A percentile compares a stretch with the other conserved stretches of the same genome.
These are phyloP conservation scores for Coemansia erecta DNA, from an alignment of 192 early-diverging fungal genomes.

Conservation along the genomic window DNA sequence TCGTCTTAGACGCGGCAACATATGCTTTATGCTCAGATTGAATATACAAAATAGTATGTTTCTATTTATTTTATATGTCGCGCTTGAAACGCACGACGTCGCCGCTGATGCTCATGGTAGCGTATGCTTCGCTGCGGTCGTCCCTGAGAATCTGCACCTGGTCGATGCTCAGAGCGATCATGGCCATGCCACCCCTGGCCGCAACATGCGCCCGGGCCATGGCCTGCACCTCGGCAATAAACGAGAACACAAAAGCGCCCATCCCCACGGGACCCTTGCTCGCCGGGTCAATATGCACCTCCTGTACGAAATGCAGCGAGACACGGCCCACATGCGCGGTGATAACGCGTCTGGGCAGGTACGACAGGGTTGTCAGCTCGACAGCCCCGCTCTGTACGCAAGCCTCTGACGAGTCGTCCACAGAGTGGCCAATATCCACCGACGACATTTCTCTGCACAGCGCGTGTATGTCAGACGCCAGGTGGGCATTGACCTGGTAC, in stretches of 20 bases:
- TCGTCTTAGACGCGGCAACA: no score
- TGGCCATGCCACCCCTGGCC: conserved; percentile 70
- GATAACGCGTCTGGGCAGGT: conserved; percentile 57
- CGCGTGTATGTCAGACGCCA: conserved; percentile 5
- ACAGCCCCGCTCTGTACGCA: conserved; percentile 29
- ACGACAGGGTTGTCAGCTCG: conserved; percentile 68
- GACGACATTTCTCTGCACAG: conserved; percentile 7
- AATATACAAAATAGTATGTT: no score
- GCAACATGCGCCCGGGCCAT: conserved; percentile 65
- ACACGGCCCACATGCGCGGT: conserved; percentile 66
- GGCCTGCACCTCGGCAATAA: conserved; percentile 65
- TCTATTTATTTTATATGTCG: background rate
- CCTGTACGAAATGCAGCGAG: conserved; percentile 80
- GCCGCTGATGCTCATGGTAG: conserved; percentile 52
- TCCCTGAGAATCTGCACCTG: conserved; percentile 63
- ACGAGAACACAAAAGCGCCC: conserved; percentile 70
- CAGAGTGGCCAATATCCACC: background rate
- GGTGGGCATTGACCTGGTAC: conserved; percentile 10
- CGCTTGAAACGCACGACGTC: conserved; percentile 15
- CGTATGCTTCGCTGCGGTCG: conserved; percentile 73
- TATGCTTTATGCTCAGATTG: no score
- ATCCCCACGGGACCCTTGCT: conserved; percentile 58
- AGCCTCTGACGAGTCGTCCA: conserved; percentile 2
- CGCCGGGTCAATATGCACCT: conserved; percentile 44
- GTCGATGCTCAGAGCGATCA: conserved; percentile 66